phyloP scores from a whole-genome alignment of 75 land plant genomes.

The Gnetum montanum region DNA sequence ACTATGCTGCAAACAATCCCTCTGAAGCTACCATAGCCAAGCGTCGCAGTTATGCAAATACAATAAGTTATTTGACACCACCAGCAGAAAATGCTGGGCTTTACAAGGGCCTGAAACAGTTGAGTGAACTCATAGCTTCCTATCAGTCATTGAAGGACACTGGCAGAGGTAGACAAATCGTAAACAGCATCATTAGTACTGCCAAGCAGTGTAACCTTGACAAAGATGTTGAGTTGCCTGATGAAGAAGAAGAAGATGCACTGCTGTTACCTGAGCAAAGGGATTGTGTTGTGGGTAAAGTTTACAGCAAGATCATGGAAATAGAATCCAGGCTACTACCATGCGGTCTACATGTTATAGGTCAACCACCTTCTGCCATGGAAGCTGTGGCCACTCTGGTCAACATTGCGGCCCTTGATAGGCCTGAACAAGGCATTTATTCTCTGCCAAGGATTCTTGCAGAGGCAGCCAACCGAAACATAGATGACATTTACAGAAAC shows the following conservation, averaged over 20 bases:
- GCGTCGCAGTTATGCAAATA: conserved; percentile 97
- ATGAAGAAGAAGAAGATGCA: conserved; percentile 45
- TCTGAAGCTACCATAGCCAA: conserved; percentile 99
- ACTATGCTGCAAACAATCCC: conserved; percentile 98
- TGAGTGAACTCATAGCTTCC: conserved; percentile 92
- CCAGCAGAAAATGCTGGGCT: conserved; percentile 99
- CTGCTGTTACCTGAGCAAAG: conserved; percentile 64
- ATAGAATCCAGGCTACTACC: conserved; percentile 92
- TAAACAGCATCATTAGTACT: conserved; percentile 87
- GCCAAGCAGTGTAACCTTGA: conserved; percentile 98
- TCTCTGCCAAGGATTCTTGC: conserved; percentile 85
- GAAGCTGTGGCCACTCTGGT: conserved; percentile 98
- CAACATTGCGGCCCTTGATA: conserved; percentile 90
- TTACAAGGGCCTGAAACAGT: conserved; percentile 96
- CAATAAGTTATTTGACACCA: conserved; percentile 96
- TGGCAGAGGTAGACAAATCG: conserved; percentile 92
- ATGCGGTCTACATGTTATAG: conserved; percentile 95
- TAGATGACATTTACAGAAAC: conserved; percentile 91
- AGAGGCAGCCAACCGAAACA: conserved; percentile 67
- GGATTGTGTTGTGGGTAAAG: conserved; percentile 89
- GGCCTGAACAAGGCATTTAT: conserved; percentile 80
- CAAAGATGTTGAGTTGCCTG: conserved; percentile 90
- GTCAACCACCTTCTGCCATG: conserved; percentile 95
- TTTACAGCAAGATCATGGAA: conserved; percentile 98
- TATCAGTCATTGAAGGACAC: conserved; percentile 94